Evolutionary conservation across 495 filamentous ascomycete genomes (phyloP).

Genomic region (Daldinia vernicosa): DNA sequence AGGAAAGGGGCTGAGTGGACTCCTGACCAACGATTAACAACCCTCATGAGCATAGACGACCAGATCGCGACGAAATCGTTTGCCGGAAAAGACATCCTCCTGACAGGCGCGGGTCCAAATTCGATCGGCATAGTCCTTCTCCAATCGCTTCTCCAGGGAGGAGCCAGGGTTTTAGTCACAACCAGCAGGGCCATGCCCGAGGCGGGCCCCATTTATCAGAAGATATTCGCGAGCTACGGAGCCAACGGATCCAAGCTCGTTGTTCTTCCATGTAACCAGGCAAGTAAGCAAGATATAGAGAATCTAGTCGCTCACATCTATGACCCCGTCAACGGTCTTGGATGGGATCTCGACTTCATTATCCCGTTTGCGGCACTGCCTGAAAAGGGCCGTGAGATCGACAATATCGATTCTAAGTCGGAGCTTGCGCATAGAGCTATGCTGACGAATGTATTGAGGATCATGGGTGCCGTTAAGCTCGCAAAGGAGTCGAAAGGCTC

Average conservation of each 20-base stretch:
- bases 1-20: constrained; percentile 72
- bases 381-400: constrained; percentile 89
- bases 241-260: constrained; percentile 84
- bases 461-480: constrained; percentile 86
- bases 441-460: constrained; percentile 92
- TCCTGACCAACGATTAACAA: constrained; percentile 83
- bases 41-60: constrained; percentile 62
- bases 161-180: constrained; percentile 87
- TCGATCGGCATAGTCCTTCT: constrained; percentile 90
- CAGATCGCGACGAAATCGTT: constrained; percentile 71
- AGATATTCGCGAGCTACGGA: constrained; percentile 84
- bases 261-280: constrained; percentile 94
- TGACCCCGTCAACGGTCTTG: constrained; percentile 84
- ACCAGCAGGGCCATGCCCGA: constrained; percentile 86
- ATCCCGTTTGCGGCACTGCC: constrained; percentile 89
- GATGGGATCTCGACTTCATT: constrained; percentile 89
- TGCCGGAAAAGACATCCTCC: constrained; percentile 84
- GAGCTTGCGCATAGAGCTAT: constrained; percentile 98
- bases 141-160: constrained; percentile 85
- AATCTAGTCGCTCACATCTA: constrained; percentile 86
- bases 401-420: constrained; percentile 90
- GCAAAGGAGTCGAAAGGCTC: constrained; percentile 86
- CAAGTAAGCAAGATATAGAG: constrained; percentile 87
- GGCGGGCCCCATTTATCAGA: constrained; percentile 91
- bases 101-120: constrained; percentile 89